Evolutionary conservation across 441 rosid genomes (phyloP).

Genomic region (Viola pubescens): DNA sequence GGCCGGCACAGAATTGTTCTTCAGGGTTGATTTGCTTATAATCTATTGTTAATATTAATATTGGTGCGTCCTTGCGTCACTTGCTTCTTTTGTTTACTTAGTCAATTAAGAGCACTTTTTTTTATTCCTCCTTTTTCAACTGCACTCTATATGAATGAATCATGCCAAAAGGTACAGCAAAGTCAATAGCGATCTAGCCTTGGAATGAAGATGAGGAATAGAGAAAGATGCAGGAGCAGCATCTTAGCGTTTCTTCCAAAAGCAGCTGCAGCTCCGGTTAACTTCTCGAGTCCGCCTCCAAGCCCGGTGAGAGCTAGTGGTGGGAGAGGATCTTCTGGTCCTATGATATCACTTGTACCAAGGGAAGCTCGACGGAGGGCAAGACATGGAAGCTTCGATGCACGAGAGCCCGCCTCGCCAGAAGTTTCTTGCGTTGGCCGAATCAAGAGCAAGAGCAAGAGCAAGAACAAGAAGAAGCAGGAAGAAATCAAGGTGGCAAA

Average conservation of each 20-base stretch:
- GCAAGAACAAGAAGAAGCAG: conserved; percentile 12
- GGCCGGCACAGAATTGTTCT: too few relatives aligned
- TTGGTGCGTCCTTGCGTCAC: background rate
- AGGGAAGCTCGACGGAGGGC: conserved; percentile 25
- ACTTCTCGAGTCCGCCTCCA: conserved; percentile 29
- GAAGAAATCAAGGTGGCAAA: conserved; percentile 1
- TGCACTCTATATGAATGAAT: background rate
- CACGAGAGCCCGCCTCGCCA: conserved; percentile 40
- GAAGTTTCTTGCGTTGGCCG: conserved; percentile 40
- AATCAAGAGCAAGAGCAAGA: conserved; percentile 22
- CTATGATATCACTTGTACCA: conserved; percentile 24
- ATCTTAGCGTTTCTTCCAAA: background rate
- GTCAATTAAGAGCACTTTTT: background rate
- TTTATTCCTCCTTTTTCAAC: background rate
- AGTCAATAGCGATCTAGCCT: background rate
- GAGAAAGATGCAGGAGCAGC: background rate
- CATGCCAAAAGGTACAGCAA: background rate
- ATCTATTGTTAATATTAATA: too few relatives aligned
- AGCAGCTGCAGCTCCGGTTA: conserved; percentile 20
- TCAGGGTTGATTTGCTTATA: background rate
- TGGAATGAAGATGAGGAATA: conserved; percentile 1
- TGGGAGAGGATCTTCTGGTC: conserved; percentile 10
- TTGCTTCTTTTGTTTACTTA: background rate
- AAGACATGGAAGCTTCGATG: conserved; percentile 26
- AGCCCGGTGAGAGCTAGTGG: conserved; percentile 21